Evolutionary conservation across 306 rosid species (phyloP), one percentile per base, ranked within the genome.

Genomic region (Gynostemma pentaphyllum): DNA sequence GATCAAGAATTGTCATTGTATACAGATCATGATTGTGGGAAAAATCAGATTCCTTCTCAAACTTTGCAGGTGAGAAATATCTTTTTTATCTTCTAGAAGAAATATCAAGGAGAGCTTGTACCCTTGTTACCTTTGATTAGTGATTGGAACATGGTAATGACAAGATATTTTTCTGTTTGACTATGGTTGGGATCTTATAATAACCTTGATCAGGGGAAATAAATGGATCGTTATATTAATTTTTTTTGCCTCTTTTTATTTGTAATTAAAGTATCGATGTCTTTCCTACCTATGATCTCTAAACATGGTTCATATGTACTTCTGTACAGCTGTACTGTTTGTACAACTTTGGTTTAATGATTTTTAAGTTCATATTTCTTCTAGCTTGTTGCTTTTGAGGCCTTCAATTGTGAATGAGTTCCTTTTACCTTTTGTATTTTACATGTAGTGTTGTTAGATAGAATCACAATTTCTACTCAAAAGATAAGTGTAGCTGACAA

Each of bases 1-100:
- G 86, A 88, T 22, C 86, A 73, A 80, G 90, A 90, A 71, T 82
- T 94, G 94, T 88, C 99, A 26, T 72, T 94, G 78, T 94, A 84
- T 68, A 53, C 86, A 3, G 99, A 94, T 86, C 99, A 94, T 72
- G 76, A 45, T 37, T 94, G 99, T 74, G 99, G 97, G 64, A 84
- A 75, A 78, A 82, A 73, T 73, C 88, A 82, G 76, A 88, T 94
- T 82, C 99, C 99, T 27, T 84, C 90, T 54, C 85, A 68, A 75
- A 88, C 99, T 47, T 71, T 81, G 51, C 99, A 94, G 99, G 99
- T 67, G 74, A 86, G 67, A 65, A 76, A 15, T 59, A 19, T 41
- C 34, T 66, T 46, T 75, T 74, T 52, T 26, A 39, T 39, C 67
- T 24, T 65, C 68, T 1, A 45, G 39, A 45, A 32, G 39, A 47